A percentile compares a stretch with the other conserved stretches of the same genome.
Conservation (phyloP, 2,329 filamentous ascomycete genomes). For the Diaporthe helianthi region DNA sequence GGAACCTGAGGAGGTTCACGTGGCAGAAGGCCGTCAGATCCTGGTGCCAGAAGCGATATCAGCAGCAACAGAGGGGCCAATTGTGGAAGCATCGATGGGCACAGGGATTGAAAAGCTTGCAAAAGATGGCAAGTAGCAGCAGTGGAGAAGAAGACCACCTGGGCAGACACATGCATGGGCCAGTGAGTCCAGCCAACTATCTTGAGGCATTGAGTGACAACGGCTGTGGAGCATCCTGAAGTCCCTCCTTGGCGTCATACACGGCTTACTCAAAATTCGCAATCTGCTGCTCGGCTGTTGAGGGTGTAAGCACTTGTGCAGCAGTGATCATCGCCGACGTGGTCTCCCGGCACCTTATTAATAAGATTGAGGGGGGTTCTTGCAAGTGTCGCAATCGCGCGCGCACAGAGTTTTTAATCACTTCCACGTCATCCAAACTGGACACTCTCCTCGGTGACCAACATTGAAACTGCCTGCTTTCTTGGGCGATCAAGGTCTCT, state of each 20-base stretch:
- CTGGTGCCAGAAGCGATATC: neutral
- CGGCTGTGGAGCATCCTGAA: constrained; percentile 1
- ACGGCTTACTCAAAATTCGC: neutral
- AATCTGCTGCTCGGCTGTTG: neutral
- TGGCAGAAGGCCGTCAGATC: constrained; percentile 25
- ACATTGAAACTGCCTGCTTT: too few species aligned
- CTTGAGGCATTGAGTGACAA: neutral
- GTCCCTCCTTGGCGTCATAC: constrained; percentile 5
- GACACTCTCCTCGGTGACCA: neutral
- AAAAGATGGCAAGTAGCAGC: neutral
- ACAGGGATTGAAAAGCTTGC: neutral
- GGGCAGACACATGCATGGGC: too few species aligned
- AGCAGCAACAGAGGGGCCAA: neutral
- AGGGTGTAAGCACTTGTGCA: constrained; percentile 2
- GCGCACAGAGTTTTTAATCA: neutral
- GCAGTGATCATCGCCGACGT: neutral
- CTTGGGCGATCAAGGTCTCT: neutral
- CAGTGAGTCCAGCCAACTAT: neutral
- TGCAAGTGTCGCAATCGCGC: neutral
- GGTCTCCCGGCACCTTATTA: neutral
- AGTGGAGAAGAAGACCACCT: neutral
- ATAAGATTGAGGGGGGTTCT: neutral
- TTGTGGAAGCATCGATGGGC: neutral
- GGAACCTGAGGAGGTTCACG: constrained; percentile 1
- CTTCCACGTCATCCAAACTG: neutral